phyloP scores from a whole-genome alignment of 108 stramenopile species.

The Hondaea fermentalgiana region DNA sequence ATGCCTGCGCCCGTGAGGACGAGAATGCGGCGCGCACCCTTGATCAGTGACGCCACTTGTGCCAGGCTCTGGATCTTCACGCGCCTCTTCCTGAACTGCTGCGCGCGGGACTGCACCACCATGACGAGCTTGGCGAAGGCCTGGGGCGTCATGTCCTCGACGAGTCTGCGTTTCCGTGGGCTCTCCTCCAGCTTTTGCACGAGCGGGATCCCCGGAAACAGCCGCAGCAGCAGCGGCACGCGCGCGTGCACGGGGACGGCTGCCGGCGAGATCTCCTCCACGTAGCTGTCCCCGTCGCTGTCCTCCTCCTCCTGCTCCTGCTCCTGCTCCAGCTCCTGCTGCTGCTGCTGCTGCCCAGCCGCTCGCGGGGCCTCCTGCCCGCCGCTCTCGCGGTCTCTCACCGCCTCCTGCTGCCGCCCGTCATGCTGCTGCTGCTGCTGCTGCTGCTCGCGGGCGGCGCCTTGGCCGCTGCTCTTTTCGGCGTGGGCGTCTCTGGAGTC shows the following conservation, averaged over 20 bases:
- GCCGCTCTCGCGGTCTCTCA: no score
- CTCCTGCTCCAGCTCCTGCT: not conserved
- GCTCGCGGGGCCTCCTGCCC: not conserved
- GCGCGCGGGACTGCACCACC: not conserved
- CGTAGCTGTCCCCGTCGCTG: not conserved
- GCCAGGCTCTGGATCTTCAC: not conserved
- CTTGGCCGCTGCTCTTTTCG: no score
- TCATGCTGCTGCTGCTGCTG: not conserved
- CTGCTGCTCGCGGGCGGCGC: not conserved
- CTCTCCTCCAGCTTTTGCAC: not conserved
- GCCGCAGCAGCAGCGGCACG: not conserved
- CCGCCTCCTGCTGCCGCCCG: not conserved
- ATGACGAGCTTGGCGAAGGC: not conserved
- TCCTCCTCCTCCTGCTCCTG: not conserved
- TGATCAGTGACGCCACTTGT: conserved; percentile 22
- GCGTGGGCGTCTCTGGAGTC: no score
- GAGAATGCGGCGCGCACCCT: conserved; percentile 32
- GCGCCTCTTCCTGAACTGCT: not conserved
- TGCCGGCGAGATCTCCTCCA: not conserved
- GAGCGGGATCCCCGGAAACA: not conserved
- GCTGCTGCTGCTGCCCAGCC: not conserved
- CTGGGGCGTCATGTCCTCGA: not conserved
- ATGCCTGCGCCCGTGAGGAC: conserved; percentile 92
- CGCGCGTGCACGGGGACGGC: not conserved
- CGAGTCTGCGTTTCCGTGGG: not conserved